Percentiles rank a stretch among this genome's conserved stretches.
Conservation (phyloP, 768 basidiomycete genomes). For the Mycena belliarum region DNA sequence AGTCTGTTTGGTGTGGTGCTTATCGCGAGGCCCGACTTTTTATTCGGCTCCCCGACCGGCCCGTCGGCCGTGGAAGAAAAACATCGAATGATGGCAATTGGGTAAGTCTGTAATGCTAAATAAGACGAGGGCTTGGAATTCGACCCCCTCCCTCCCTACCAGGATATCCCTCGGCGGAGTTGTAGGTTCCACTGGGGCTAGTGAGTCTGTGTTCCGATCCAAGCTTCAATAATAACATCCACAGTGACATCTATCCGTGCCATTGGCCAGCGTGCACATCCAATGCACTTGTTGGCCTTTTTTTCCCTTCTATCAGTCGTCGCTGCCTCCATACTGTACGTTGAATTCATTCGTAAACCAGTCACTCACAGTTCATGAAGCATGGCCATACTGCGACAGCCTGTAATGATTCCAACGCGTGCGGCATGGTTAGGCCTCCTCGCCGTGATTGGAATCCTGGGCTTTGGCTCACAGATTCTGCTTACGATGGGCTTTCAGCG, state of each 20-base stretch:
- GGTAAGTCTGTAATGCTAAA: constrained; percentile 38
- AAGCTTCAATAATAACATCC: not conserved
- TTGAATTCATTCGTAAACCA: not conserved
- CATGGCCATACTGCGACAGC: constrained; percentile 42
- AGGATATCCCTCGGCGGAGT: constrained; percentile 71
- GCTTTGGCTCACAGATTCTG: constrained; percentile 54
- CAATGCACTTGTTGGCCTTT: constrained; percentile 69
- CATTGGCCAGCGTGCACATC: constrained; percentile 75
- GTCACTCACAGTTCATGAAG: constrained; percentile 27
- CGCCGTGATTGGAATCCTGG: constrained; percentile 52
- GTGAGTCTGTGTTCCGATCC: constrained; percentile 39
- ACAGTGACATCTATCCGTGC: constrained; percentile 50
- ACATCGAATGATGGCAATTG: constrained; percentile 60
- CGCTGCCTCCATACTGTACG: constrained; percentile 37
- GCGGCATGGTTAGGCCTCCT: constrained; percentile 48
- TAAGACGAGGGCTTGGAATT: not conserved
- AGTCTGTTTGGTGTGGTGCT: constrained; percentile 78
- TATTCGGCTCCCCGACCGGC: constrained; percentile 55
- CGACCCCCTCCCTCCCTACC: not conserved
- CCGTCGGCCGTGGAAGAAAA: constrained; percentile 32
- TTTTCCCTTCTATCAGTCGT: constrained; percentile 61
- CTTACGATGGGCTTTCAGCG: constrained; percentile 61
- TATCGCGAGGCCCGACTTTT: constrained; percentile 73
- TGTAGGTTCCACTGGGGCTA: constrained; percentile 63
- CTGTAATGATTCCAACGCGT: constrained; percentile 47